phyloP scores from a whole-genome alignment of 2,329 filamentous ascomycete genomes.

The Penicillium sp. region DNA sequence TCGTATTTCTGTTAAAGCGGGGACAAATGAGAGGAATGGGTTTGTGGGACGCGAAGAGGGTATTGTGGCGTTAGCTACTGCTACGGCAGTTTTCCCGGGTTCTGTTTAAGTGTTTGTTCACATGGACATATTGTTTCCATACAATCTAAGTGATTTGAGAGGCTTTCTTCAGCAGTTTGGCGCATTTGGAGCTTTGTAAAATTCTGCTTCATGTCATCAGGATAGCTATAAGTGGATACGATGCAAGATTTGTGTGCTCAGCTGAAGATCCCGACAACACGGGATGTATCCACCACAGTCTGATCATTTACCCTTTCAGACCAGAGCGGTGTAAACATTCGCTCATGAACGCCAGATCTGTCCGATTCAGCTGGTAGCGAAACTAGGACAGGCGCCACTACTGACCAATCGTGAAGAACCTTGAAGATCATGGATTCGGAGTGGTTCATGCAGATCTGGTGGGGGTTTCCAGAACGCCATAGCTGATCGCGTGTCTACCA shows the following conservation, averaged over 20 bases:
- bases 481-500: background rate
- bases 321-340: background rate
- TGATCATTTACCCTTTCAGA: background rate
- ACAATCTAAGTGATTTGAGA: too few relatives aligned
- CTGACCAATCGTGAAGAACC: background rate
- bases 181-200: too few relatives aligned
- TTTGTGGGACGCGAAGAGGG: slow-evolving; percentile 11
- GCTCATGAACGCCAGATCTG: background rate
- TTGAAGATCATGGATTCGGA: background rate
- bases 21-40: slow-evolving; percentile 10
- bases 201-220: too few relatives aligned
- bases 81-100: slow-evolving; percentile 2
- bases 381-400: background rate
- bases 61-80: slow-evolving; percentile 9
- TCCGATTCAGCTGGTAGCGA: background rate
- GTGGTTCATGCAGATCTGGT: background rate
- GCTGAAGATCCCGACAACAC: background rate
- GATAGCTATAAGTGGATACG: too few relatives aligned
- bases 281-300: background rate
- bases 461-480: background rate
- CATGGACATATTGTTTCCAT: too few relatives aligned
- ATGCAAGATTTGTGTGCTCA: background rate
- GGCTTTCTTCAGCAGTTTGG: too few relatives aligned
- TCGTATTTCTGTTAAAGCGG: slow-evolving; percentile 8
- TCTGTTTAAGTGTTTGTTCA: background rate